These are phyloP conservation scores for Mycena alexandri DNA, from an alignment of 768 basidiomycete species.

Conservation along the genomic window DNA sequence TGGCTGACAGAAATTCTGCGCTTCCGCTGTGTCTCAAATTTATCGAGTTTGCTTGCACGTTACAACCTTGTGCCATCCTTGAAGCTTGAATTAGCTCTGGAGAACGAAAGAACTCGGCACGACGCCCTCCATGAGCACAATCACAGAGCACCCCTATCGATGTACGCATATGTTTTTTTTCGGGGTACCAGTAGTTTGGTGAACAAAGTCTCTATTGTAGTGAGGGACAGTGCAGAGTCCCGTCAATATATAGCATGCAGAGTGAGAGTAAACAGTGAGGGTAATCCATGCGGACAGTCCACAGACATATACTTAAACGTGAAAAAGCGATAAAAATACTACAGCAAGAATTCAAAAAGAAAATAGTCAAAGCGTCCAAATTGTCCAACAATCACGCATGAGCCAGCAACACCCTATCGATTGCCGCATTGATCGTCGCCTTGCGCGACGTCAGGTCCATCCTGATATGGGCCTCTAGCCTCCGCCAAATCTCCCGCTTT, in stretches of 20 bases:
- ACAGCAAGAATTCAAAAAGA: slow-evolving; percentile 13
- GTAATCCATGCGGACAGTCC: slow-evolving; percentile 19
- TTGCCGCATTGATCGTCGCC: slow-evolving; percentile 79
- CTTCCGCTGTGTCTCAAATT: no score
- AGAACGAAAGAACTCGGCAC: no score
- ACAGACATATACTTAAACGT: slow-evolving; percentile 6
- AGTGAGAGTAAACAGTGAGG: slow-evolving; percentile 9
- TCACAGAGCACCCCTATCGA: no score
- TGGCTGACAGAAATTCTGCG: no score
- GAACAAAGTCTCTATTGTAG: not conserved
- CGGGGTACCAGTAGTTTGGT: no score
- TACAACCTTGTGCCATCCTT: no score
- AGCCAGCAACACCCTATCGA: slow-evolving; percentile 76
- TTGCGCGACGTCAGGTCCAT: slow-evolving; percentile 82
- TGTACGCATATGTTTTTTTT: no score
- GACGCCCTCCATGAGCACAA: no score
- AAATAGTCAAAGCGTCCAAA: no score
- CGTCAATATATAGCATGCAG: slow-evolving; percentile 6
- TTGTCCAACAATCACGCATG: no score
- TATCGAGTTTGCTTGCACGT: no score
- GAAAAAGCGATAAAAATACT: slow-evolving; percentile 4
- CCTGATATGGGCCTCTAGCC: slow-evolving; percentile 85
- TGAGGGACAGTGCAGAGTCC: slow-evolving; percentile 13
- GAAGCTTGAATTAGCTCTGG: no score
- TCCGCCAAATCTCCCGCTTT: slow-evolving; percentile 89